Base-by-base conservation (phyloP, 345 rosid genomes). In the Rhizophora mangle region DNA sequence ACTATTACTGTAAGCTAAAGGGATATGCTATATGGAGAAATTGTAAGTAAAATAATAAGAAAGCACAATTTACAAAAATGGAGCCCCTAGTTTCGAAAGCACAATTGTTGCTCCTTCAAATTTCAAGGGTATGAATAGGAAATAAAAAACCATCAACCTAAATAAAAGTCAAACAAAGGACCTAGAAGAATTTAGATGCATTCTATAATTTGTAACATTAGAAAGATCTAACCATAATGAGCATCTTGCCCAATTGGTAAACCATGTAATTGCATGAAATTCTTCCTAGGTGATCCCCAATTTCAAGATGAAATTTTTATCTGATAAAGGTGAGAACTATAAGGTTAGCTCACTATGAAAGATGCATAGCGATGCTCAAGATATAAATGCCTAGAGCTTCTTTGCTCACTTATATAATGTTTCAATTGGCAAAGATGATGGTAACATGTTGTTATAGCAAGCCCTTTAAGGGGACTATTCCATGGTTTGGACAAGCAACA, bases 391-490 rank as follows among this genome's bases (percentile, higher is more conserved):
- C 26, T 11, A 19, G 16, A 10, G 22, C 5, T 56, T 21, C 29
- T 56, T 47, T n/a, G 18, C 37, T 76, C 88, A 93, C 98, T 93
- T 85, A 73, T 81, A 72, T 91, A 88, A 82, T 88, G 89, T 68
- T 87, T 89, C 98, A 97, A 91, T 66, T 88, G 98, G 83, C 95
- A 91, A 76, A 89, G 96, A 83, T 94, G 98, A 82, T 94, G 98
- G 72, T 97, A 94, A n/a, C n/a, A n/a, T 77, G 96, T 89, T 31
- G 96, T n/a, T 89, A 94, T 78, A 30, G 96, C 92, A 18, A 91
- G 86, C 65, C 96, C 98, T 70, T 63, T 75, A 22, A 88, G 74
- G 73, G 62, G 64, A 30, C 68, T 64, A 49, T 74, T 76, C 8
- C n/a, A 21, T 16, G 78, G 78, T 68, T n/a, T 80, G 1, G 82